A percentile compares a stretch with the other conserved stretches of the same genome.
Evolutionary conservation across 768 basidiomycete genomes (phyloP).

Genomic region (Tylopilus sp.): DNA sequence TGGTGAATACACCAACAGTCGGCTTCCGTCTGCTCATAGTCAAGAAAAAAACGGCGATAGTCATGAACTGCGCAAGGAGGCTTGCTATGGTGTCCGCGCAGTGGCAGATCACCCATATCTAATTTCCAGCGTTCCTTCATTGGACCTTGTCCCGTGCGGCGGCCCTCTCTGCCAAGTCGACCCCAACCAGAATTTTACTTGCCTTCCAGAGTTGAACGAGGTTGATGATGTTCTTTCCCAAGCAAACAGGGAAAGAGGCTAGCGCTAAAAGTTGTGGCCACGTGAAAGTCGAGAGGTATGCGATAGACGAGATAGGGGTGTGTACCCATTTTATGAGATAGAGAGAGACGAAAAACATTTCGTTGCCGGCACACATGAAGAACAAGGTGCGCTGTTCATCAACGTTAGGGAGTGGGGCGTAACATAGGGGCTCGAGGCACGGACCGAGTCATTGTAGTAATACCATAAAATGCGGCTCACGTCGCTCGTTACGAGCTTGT

Average conservation of each 20-base stretch:
- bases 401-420: background rate
- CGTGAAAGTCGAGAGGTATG: conserved; percentile 42
- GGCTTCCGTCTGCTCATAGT: conserved; percentile 1
- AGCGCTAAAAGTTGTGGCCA: conserved; percentile 75
- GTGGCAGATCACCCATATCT: conserved; percentile 13
- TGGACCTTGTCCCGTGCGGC: conserved; percentile 45
- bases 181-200: conserved; percentile 88
- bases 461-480: conserved; percentile 88
- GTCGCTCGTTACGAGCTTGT: conserved; percentile 89
- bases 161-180: conserved; percentile 84
- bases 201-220: conserved; percentile 98
- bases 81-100: conserved; percentile 5
- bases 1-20: conserved; percentile 10
- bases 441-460: conserved; percentile 91
- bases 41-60: conserved; percentile 11
- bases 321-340: conserved; percentile 89
- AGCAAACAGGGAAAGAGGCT: conserved; percentile 62
- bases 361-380: conserved; percentile 91
- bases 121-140: conserved; percentile 3
- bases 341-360: conserved; percentile 90
- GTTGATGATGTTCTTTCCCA: conserved; percentile 89
- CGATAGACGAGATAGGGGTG: conserved; percentile 52
- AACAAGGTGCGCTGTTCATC: conserved; percentile 73
- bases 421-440: conserved; percentile 29
- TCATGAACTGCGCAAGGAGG: conserved; percentile 10